Evolutionary conservation across 2,329 filamentous ascomycete genomes (phyloP), one percentile per base, ranked within the genome.

Genomic region (Cladosporium sp.): DNA sequence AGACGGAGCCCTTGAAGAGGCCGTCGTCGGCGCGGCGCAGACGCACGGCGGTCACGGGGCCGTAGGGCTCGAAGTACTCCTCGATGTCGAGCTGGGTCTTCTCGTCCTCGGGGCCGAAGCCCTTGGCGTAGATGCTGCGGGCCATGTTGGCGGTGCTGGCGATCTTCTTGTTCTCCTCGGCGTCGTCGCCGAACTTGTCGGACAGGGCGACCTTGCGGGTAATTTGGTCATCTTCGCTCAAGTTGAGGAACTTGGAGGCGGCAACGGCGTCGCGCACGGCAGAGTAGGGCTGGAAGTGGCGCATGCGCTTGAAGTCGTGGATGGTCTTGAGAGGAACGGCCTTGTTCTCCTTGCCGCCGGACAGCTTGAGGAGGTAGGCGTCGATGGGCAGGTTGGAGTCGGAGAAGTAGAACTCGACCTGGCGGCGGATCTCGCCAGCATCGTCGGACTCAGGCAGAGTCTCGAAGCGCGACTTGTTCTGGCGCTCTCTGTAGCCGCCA

Each of bases 351-450:
- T 86, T 83, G 65, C 94, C 94, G 46, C 89, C 90, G 64, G 92
- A 91, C 74, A 89, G 84, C 69, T 88, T 84, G 82, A 93, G 91
- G 72, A 99, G 85, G 82, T 92, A 96, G 78, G 92, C 91, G 80
- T 99, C 96, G 74, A 88, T 88, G 61, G 90, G 89, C 44, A 99
- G 87, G 80, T 97, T 97, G 74, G 89, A 91, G 78, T 96, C 91
- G 74, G 91, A 91, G 80, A 97, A 96, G 85, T 97, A 97, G 80
- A 97, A 97, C 77, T 97, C 93, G 72, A 97, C 91, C 90, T 96
- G 93, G 75, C 89, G 89, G 77, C 92, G 90, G 74, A 97, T 97
- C 79, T 90, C 86, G 28, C 83, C 84, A 1, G 91, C 91, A 78
- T 97, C 91, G 72, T 90, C 88, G 28, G 89, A 90, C 75, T 92